Evolutionary conservation across 345 rosid genomes (phyloP).

Genomic region (Eucalyptus marginata): DNA sequence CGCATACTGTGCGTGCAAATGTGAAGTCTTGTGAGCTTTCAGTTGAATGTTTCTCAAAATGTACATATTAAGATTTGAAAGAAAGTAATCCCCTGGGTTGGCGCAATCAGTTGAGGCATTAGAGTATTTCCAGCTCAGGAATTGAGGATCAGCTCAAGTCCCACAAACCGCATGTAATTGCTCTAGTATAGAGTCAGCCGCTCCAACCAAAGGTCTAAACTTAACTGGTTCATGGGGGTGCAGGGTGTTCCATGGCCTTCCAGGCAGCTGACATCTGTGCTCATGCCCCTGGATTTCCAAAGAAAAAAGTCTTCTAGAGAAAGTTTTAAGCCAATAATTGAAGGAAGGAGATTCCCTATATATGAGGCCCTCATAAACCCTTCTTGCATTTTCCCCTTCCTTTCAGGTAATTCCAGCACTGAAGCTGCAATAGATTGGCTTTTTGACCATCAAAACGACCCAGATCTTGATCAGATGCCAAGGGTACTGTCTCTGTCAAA

Average conservation of each 20-base stretch:
- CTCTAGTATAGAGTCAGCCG: neutral
- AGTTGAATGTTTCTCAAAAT: neutral
- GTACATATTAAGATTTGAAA: neutral
- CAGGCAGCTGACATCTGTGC: neutral
- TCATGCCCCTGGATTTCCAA: neutral
- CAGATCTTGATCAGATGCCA: constrained; percentile 54
- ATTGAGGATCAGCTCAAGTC: neutral
- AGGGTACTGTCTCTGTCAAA: constrained; percentile 11
- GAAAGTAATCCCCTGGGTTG: neutral
- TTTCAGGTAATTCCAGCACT: constrained; percentile 44
- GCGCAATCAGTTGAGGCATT: neutral
- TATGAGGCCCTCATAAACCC: neutral
- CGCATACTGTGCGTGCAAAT: neutral
- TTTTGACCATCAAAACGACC: constrained; percentile 60
- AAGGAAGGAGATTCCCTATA: neutral
- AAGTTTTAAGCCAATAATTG: neutral
- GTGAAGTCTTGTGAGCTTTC: neutral
- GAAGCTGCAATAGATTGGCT: constrained; percentile 79
- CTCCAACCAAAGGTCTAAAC: neutral
- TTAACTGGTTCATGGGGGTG: neutral
- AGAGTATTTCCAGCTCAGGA: neutral
- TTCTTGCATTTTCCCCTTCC: neutral
- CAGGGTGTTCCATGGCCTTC: neutral
- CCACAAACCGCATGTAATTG: neutral
- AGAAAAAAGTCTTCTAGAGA: neutral